Evolutionary conservation across 2,329 filamentous ascomycete species (phyloP), one percentile per base, ranked within the genome.

Genomic region (Colletotrichum eleusines): DNA sequence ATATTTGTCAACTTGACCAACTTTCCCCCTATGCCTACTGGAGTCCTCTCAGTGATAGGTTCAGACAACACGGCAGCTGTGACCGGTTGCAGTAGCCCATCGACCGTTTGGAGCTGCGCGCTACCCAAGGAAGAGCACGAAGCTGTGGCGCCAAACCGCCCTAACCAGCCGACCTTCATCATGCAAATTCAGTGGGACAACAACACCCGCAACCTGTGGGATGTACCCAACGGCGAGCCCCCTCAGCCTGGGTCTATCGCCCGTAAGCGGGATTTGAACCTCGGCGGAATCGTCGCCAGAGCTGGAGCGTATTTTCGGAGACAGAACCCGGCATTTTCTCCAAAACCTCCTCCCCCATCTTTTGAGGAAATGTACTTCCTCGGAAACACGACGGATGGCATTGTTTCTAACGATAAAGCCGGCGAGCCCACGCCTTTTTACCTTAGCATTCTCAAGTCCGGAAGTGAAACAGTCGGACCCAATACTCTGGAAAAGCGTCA

Each of bases 371-470:
- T 94, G 80, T 87, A 84, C 72, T 97, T 98, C 76, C 80, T 98
- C 9, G 94, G 95, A 5, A 93, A 94, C 77, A 95, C 93, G 0
- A 97, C 94, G 0, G 95, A 98, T 76, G 86, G 87, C 0, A 89
- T 93, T 72, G 84, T 87, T 16, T 85, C 86, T 0, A 76, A 87
- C 51, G 82, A 90, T 5, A 97, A 95, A 79, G 90, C 91, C 1
- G 95, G 95, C 73, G 95, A 97, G 81, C 87, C 91, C 11, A 97
- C 95, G 0, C 95, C 95, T 0, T 97, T 98, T 80, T 97, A 92
- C 79, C 92, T 97, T 74, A 94, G 90, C 35, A 85, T 97, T 65
- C 82, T 94, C 14, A 79, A 83, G 5, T 84, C 86, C 0, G 72
- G 80, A 20, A 80, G 84, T 57, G 76, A 79, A 40, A 76, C 78